phyloP scores from a whole-genome alignment of 2,329 filamentous ascomycete genomes.

The Aspergillus japonicus region DNA sequence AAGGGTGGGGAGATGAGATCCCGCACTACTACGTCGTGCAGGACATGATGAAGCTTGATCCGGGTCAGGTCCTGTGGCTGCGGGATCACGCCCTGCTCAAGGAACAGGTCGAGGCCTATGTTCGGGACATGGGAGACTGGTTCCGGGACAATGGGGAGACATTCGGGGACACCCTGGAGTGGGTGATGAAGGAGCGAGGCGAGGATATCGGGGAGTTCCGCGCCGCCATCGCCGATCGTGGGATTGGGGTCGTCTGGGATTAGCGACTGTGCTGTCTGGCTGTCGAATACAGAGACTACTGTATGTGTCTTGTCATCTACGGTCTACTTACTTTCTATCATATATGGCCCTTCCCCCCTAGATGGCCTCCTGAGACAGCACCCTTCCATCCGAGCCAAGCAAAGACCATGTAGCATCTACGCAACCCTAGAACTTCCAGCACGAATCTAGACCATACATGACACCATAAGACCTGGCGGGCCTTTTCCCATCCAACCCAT shows the following conservation, averaged over 20 bases:
- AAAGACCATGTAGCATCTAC: not conserved
- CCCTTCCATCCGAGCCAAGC: too few species aligned
- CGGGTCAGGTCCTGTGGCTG: conserved; percentile 58
- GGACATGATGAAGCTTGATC: conserved; percentile 64
- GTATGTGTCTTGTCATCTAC: not conserved
- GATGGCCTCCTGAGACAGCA: too few species aligned
- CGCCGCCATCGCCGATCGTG: conserved; percentile 30
- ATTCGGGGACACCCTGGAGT: conserved; percentile 58
- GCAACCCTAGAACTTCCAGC: not conserved
- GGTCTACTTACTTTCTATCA: too few species aligned
- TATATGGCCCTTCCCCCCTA: too few species aligned
- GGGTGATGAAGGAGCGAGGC: conserved; percentile 57
- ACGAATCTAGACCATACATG: not conserved
- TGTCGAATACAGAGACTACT: not conserved
- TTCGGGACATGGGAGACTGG: conserved; percentile 56
- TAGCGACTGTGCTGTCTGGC: conserved; percentile 5
- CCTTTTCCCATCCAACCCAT: not conserved
- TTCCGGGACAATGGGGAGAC: conserved; percentile 65
- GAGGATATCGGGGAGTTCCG: conserved; percentile 48
- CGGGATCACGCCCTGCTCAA: conserved; percentile 57
- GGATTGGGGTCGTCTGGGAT: conserved; percentile 32
- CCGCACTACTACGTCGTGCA: conserved; percentile 64
- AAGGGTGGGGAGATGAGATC: conserved; percentile 65
- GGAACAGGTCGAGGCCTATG: conserved; percentile 56
- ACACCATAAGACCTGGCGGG: not conserved